Evolutionary conservation across 192 early-diverging fungal species (phyloP).

Genomic region (Coemansia sp.): DNA sequence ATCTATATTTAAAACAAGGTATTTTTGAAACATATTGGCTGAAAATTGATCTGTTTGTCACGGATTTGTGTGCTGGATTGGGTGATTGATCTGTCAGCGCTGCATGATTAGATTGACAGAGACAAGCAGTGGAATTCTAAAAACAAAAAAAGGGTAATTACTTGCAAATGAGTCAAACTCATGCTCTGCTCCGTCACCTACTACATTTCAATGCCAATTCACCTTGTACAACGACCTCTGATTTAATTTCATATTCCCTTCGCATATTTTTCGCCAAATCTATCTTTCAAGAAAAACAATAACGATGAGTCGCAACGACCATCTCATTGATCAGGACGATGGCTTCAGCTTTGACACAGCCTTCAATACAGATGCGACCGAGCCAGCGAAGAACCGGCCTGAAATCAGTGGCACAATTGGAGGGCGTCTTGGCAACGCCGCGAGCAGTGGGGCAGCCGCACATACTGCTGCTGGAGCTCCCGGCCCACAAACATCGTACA

Average conservation of each 20-base stretch:
- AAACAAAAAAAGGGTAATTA: too few relatives aligned
- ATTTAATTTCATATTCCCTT: neutral
- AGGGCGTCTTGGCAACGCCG: conserved; percentile 29
- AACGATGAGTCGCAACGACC: conserved; percentile 42
- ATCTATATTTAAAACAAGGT: too few relatives aligned
- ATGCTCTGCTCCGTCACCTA: too few relatives aligned
- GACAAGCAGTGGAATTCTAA: too few relatives aligned
- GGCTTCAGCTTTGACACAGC: conserved; percentile 36
- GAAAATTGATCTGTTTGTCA: too few relatives aligned
- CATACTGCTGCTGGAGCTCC: conserved; percentile 8
- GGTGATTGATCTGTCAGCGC: too few relatives aligned
- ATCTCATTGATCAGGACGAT: conserved; percentile 52
- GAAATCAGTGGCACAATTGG: conserved; percentile 53
- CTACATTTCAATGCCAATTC: neutral
- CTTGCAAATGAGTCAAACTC: too few relatives aligned
- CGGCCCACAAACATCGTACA: conserved; percentile 39
- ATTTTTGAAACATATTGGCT: too few relatives aligned
- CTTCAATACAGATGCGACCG: conserved; percentile 18
- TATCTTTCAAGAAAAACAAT: neutral
- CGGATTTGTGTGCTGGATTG: too few relatives aligned
- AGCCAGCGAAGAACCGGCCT: conserved; percentile 22
- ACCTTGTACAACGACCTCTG: neutral
- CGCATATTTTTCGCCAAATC: neutral
- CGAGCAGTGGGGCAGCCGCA: neutral
- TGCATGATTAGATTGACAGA: too few relatives aligned